Evolutionary conservation across 352 stramenopile species (phyloP), one percentile per base, ranked within the genome.

Genomic region (Thraustochytrium sp.): DNA sequence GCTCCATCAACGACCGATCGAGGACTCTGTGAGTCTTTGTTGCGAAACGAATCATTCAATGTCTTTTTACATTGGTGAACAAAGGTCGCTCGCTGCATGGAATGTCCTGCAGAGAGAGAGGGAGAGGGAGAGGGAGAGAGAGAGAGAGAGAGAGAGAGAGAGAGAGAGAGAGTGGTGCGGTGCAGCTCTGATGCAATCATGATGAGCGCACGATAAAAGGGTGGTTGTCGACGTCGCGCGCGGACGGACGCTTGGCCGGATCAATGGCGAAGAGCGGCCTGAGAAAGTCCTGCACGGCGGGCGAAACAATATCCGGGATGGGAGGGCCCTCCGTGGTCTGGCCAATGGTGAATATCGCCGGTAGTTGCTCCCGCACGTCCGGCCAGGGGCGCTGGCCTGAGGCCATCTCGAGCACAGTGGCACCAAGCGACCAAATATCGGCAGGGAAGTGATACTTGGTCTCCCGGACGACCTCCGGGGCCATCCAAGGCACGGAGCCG

Each of bases 361-460:
- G 78, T n/a, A 89, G 18, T 13, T 76, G 76, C 38, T 89, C 82
- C 2, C 4, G 23, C 34, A 82, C 84, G 18, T 90, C 46, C 29
- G 51, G 89, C 92, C 92, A 97, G 0, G 93, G 93, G 5, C 92
- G 91, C 64, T 88, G 91, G 21, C 88, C 93, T 2, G 92, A 97
- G 13, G 90, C 86, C 89, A 97, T 95, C 84, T 97, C 92, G 26
- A 97, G 87, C 64, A 94, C 85, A 13, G 94, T 92, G 73, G 92
- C 95, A n/a, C 92, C 92, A 11, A 96, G 88, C 2, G 90, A 91
- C 92, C 92, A 96, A 53, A 93, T 96, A 48, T 96, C 92, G 18
- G 94, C 92, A 2, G 90, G 87, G 1, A 90, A 89, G 3, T 91
- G 91, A 59, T 96, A 92, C 37, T 89, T 86, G 2, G 88, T 77